Conservation (phyloP, 768 basidiomycete genomes). For the Candolleomyces eurysporus region DNA sequence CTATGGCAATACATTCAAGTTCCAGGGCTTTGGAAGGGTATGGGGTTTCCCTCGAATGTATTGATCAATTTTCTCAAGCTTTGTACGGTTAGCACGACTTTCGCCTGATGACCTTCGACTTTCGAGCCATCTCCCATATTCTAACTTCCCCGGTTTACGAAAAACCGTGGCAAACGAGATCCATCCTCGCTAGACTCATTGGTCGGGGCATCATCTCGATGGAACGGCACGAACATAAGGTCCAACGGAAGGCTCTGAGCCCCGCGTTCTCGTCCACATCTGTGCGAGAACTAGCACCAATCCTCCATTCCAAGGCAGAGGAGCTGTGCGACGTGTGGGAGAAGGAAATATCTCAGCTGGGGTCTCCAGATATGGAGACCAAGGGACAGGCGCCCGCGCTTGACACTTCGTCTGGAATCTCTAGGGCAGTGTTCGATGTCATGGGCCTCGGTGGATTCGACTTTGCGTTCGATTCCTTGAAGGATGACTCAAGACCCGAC, state of each 20-base stretch:
- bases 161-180: constrained; percentile 57
- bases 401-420: constrained; percentile 58
- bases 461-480: constrained; percentile 48
- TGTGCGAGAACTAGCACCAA: constrained; percentile 41
- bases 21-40: constrained; percentile 55
- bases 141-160: constrained; percentile 47
- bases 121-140: constrained; percentile 46
- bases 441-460: constrained; percentile 60
- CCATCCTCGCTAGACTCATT: constrained; percentile 44
- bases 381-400: constrained; percentile 26
- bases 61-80: neutral
- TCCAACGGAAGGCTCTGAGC: constrained; percentile 45
- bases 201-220: constrained; percentile 55
- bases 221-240: constrained; percentile 49
- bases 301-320: constrained; percentile 52
- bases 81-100: constrained; percentile 44
- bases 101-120: constrained; percentile 52
- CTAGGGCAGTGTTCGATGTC: constrained; percentile 60
- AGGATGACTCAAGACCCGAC: constrained; percentile 46
- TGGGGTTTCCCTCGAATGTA: constrained; percentile 26
- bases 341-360: constrained; percentile 20
- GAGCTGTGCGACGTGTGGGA: constrained; percentile 48
- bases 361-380: constrained; percentile 5
- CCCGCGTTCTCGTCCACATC: constrained; percentile 50
- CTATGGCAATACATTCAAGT: constrained; percentile 51